Evolutionary conservation across 2,329 filamentous ascomycete species (phyloP), one percentile per base, ranked within the genome.

Genomic region (Cladosporium sp.): DNA sequence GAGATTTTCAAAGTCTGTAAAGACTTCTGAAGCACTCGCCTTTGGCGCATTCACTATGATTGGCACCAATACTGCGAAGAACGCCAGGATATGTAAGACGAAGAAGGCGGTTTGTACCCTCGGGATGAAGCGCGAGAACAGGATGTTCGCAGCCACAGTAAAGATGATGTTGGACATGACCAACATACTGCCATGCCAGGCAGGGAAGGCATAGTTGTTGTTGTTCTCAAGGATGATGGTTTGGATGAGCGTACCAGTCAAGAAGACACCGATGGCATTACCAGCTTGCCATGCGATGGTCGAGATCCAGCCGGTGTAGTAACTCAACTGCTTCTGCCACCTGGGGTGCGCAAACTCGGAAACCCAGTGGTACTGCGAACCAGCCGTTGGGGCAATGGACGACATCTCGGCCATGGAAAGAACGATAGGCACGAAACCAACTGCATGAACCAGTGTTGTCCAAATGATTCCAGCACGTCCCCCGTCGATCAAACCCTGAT

Each of bases 101-200:
- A 69, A 66, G n/a, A 71, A 61, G 1, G 69, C 68, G 53, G 78
- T 79, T 11, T 50, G 47, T 32, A 34, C 32, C 6, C 34, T 24
- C 1, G 47, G 40, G n/a, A 50, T 17, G 11, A 19, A 37, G 9
- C 24, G 20, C 1, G 47, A 27, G 2, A 34, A 22, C 57, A 77
- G 68, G 19, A 64, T 51, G 30, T 64, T 63, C 5, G 58, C 58
- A 29, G 67, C 39, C 19, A 57, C 37, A 12, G 68, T 63, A 8
- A 75, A 58, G 0, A 36, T 20, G 7, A 50, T 18, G 19, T 37
- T 42, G 63, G 70, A 71, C 61, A 72, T 29, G 47, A 69, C 69
- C 1, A 79, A 60, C 1, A 79, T 62, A 0, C 75, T 77, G 1
- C 67, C 72, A 43, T 79, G 76, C 18, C 74, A 80, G 18, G 61